Evolutionary conservation across 768 basidiomycete genomes (phyloP), one percentile per base, ranked within the genome.

Genomic region (Termitomyces sp.): DNA sequence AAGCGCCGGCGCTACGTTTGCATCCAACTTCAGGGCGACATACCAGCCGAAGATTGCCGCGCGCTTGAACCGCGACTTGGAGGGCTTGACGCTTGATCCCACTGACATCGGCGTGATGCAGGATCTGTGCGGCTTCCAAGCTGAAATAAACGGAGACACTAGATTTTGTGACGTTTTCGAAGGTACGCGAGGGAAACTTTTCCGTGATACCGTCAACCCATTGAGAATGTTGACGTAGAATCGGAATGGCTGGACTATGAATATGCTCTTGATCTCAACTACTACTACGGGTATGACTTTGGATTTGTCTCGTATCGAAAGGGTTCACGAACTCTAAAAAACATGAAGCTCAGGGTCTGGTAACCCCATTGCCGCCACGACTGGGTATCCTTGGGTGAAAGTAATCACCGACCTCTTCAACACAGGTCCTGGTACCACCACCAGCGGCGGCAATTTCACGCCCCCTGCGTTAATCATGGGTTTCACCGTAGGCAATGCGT

Each of bases 191-290:
- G 58, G 33, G 8, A 28, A 4, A 30, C 40, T 20, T 16, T 52
- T 20, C 18, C 14, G 3, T 24, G 10, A 45, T 42, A 26, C 28
- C 9, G 24, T 24, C 12, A 44, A 6, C 35, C 16, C 20, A 9
- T 47, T 40, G 6, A 35, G 48, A 9, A 12, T 3, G 20, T 6
- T 42, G 18, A 24, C n/a, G 5, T 42, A 76, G 75, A 70, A 8
- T 61, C 61, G 7, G 77, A 79, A 62, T 77, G 77, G 77, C 59
- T 73, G 8, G 67, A 75, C 43, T 79, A 77, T 48, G 77, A 79
- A 59, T 78, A 79, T 54, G 76, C 76, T 2, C 61, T 74, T 43
- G 77, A 79, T 57, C 65, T 79, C 48, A 77, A 76, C 59, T 79
- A 79, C 51, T 78, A 77, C 61, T 78, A 77, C 49, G 77, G 77